Evolutionary conservation across 2,329 filamentous ascomycete species (phyloP).

Genomic region (Sporothrix inflata): DNA sequence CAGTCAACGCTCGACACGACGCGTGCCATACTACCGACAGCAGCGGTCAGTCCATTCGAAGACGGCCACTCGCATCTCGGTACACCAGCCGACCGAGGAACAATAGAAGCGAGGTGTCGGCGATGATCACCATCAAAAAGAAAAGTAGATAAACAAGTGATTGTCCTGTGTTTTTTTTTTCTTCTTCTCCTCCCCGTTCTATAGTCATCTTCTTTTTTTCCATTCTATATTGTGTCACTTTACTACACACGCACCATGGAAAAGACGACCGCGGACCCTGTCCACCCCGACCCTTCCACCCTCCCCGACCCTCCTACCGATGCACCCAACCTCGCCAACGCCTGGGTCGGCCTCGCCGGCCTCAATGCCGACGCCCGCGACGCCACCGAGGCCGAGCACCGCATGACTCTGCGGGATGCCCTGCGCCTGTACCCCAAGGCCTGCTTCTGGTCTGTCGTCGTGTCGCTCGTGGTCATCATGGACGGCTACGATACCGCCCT

Average conservation of each 20-base stretch:
- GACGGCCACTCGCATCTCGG: too few species aligned
- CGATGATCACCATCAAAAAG: neutral
- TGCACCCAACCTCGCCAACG: neutral
- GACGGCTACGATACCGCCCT: conserved; percentile 43
- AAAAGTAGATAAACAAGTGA: conserved; percentile 13
- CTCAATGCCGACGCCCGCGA: conserved; percentile 18
- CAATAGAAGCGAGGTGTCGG: neutral
- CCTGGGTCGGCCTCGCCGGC: conserved; percentile 5
- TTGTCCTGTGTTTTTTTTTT: neutral
- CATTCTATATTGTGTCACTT: neutral
- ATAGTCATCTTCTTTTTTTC: neutral
- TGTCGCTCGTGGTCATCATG: conserved; percentile 48
- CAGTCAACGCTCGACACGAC: too few species aligned
- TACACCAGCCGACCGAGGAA: neutral
- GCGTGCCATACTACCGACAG: too few species aligned
- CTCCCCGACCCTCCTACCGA: neutral
- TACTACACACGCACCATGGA: neutral
- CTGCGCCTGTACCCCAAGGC: conserved; percentile 40
- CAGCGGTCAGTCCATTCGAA: too few species aligned
- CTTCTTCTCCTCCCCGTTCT: neutral
- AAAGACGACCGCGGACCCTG: neutral
- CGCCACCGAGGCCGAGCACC: conserved; percentile 23
- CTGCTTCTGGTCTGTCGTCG: conserved; percentile 36
- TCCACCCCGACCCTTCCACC: neutral
- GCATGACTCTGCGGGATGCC: conserved; percentile 29